Percentiles rank a stretch among this genome's conserved stretches.
phyloP scores from a whole-genome alignment of 139 green algal species.

The Chlorella vulgaris region DNA sequence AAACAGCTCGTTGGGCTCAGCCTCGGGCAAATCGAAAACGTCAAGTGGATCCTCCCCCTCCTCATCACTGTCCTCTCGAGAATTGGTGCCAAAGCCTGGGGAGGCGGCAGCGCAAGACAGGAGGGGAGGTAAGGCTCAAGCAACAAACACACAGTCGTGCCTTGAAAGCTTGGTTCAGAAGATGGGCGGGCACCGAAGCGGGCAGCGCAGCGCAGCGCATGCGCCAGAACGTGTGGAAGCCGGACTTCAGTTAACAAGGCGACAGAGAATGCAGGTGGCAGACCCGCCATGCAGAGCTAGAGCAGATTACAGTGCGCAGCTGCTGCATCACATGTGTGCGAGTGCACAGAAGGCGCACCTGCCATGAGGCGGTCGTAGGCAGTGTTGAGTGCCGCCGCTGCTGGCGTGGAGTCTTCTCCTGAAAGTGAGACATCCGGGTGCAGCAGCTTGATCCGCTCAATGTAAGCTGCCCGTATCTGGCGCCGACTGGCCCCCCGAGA shows the following conservation, averaged over 20 bases:
- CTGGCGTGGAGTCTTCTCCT: slow-evolving; percentile 49
- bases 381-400: slow-evolving; percentile 45
- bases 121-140: too few relatives aligned
- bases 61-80: not conserved
- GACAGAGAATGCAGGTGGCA: too few relatives aligned
- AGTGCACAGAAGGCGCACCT: not conserved
- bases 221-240: too few relatives aligned
- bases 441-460: slow-evolving; percentile 58
- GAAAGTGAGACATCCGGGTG: slow-evolving; percentile 58
- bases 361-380: slow-evolving; percentile 45
- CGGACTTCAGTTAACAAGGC: too few relatives aligned
- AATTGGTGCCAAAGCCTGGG: slow-evolving; percentile 1
- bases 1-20: slow-evolving; percentile 48
- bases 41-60: slow-evolving; percentile 31
- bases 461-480: slow-evolving; percentile 55
- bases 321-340: not conserved
- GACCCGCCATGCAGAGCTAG: too few relatives aligned
- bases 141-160: too few relatives aligned
- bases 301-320: too few relatives aligned
- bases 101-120: too few relatives aligned
- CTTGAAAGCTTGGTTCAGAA: too few relatives aligned
- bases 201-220: too few relatives aligned
- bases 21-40: slow-evolving; percentile 53
- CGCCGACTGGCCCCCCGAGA: not conserved
- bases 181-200: too few relatives aligned